phyloP scores from a whole-genome alignment of 176 grass and related monocot genomes.

The Lolium multiflorum region DNA sequence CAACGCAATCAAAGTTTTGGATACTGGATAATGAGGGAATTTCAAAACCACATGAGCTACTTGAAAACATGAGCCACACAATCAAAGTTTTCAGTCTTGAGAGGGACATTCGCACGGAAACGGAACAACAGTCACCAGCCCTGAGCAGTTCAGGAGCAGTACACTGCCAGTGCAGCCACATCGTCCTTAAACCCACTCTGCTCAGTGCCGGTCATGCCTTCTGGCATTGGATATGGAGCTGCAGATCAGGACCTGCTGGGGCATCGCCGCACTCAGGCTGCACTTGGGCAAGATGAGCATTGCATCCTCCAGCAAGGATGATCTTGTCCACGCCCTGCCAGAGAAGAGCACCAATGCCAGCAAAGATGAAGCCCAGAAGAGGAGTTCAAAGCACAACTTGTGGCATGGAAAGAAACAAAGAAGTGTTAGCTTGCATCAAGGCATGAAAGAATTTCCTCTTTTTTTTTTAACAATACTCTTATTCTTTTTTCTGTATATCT shows the following conservation, averaged over 20 bases:
- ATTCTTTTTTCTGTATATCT: not conserved
- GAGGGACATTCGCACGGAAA: constrained; percentile 12
- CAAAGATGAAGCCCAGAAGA: constrained; percentile 20
- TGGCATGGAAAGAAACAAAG: constrained; percentile 60
- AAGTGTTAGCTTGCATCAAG: constrained; percentile 67
- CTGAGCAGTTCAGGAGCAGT: constrained; percentile 68
- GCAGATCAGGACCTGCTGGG: constrained; percentile 65
- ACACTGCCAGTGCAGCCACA: constrained; percentile 55
- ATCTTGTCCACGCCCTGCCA: constrained; percentile 25
- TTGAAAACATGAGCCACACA: not conserved
- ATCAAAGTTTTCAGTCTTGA: not conserved
- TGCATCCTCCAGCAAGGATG: constrained; percentile 76
- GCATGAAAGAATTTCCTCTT: constrained; percentile 20
- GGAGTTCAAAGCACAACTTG: constrained; percentile 61
- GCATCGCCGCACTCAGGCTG: constrained; percentile 72
- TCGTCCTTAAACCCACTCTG: constrained; percentile 64
- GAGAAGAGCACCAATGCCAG: constrained; percentile 9
- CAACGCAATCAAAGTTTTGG: constrained; percentile 34
- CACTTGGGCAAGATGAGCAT: constrained; percentile 88
- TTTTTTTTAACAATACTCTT: not conserved
- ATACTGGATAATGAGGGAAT: constrained; percentile 46
- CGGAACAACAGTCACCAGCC: constrained; percentile 46
- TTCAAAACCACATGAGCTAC: constrained; percentile 26
- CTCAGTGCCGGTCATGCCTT: constrained; percentile 50
- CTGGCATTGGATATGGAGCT: constrained; percentile 63